phyloP scores from a whole-genome alignment of 805 yeast genomes.

The Wickerhamiella kurtzmanii region DNA sequence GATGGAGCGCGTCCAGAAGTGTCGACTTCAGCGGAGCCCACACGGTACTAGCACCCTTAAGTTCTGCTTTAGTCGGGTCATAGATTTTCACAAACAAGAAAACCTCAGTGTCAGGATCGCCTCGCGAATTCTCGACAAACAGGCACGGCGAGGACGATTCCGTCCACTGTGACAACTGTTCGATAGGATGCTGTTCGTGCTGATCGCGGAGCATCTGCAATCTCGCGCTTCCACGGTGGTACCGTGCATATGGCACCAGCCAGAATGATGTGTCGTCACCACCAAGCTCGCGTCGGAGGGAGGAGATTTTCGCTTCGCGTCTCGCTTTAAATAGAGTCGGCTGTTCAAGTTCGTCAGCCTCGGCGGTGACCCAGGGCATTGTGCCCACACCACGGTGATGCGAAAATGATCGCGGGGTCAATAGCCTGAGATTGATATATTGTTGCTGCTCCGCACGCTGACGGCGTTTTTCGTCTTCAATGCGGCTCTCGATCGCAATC shows the following conservation, averaged over 20 bases:
- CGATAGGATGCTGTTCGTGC: constrained; percentile 4
- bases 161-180: constrained; percentile 11
- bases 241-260: constrained; percentile 8
- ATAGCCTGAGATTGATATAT: constrained; percentile 9
- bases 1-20: not conserved
- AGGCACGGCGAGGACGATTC: constrained; percentile 9
- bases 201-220: constrained; percentile 6
- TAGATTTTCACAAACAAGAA: constrained; percentile 23
- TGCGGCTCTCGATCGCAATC: constrained; percentile 49
- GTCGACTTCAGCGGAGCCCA: not conserved
- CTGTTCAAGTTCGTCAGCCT: constrained; percentile 8
- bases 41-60: not conserved
- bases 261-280: constrained; percentile 11
- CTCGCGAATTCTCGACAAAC: constrained; percentile 12
- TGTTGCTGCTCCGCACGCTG: constrained; percentile 56
- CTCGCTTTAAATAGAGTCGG: constrained; percentile 8
- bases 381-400: constrained; percentile 13
- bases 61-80: constrained; percentile 27
- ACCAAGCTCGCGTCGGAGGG: constrained; percentile 3
- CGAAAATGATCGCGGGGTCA: constrained; percentile 2
- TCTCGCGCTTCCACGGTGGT: constrained; percentile 11
- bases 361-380: constrained; percentile 6
- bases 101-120: constrained; percentile 5
- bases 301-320: constrained; percentile 7
- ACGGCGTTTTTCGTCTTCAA: constrained; percentile 37